These are phyloP conservation scores for Dendrostoma leiphaemia DNA, from an alignment of 2,329 filamentous ascomycete genomes.

Conservation along the genomic window DNA sequence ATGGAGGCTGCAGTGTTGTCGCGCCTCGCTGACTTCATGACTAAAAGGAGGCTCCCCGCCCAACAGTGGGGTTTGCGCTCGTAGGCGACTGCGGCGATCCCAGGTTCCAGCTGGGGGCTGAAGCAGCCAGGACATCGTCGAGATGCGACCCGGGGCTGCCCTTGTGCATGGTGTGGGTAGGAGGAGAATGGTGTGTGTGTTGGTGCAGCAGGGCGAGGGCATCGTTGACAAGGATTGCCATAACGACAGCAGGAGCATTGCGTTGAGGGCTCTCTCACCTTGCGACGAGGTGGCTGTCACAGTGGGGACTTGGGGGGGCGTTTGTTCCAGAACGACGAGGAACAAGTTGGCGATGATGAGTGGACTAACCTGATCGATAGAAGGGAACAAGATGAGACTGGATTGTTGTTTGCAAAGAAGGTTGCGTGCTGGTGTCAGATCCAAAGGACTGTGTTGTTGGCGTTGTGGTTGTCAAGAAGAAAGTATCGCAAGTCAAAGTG, in stretches of 20 bases:
- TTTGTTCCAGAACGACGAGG: background rate
- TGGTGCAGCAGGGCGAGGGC: slow-evolving; percentile 2
- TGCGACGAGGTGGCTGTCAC: slow-evolving; percentile 14
- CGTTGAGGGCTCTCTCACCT: slow-evolving; percentile 7
- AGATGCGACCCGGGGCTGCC: background rate
- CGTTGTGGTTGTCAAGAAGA: slow-evolving; percentile 2
- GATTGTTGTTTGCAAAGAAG: background rate
- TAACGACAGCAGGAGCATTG: slow-evolving; percentile 17
- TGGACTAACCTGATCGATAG: slow-evolving; percentile 16
- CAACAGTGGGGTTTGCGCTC: slow-evolving; percentile 27
- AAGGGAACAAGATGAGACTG: slow-evolving; percentile 8
- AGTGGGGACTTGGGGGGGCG: slow-evolving; percentile 14
- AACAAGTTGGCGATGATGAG: background rate
- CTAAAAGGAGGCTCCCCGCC: slow-evolving; percentile 29
- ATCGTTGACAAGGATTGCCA: slow-evolving; percentile 5
- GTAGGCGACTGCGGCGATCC: slow-evolving; percentile 23
- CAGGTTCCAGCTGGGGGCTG: slow-evolving; percentile 12
- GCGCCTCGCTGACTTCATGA: slow-evolving; percentile 29
- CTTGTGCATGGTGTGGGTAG: background rate
- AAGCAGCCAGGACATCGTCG: slow-evolving; percentile 2
- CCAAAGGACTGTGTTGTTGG: slow-evolving; percentile 16
- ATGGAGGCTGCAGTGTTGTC: slow-evolving; percentile 13
- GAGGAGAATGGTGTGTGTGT: slow-evolving; percentile 1
- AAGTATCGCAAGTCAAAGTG: slow-evolving; percentile 18
- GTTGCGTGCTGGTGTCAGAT: slow-evolving; percentile 3